phyloP scores from a whole-genome alignment of 352 stramenopile genomes.

The Blastocystis sp. region DNA sequence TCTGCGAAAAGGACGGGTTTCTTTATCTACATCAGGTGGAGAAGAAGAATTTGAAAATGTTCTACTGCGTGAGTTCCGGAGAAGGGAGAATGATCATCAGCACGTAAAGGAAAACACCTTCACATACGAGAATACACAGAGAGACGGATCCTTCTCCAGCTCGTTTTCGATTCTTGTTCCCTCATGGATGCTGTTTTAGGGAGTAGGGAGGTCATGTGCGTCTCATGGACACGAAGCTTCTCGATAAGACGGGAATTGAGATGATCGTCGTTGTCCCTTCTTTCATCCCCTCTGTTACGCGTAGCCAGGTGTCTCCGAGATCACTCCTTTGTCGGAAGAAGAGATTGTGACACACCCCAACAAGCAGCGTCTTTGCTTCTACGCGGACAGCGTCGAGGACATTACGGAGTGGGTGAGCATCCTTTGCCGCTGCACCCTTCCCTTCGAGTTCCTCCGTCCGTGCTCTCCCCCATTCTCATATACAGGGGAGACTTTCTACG shows the following conservation, averaged over 20 bases:
- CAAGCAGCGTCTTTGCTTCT: conserved; percentile 18
- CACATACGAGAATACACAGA: conserved; percentile 17
- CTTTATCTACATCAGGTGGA: conserved; percentile 63
- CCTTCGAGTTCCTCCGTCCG: conserved; percentile 24
- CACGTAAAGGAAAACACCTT: conserved; percentile 13
- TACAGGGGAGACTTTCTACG: neutral
- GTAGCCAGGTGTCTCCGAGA: conserved; percentile 33
- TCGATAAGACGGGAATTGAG: conserved; percentile 48
- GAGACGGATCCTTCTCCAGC: neutral
- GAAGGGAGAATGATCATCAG: neutral
- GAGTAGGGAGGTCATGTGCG: conserved; percentile 33
- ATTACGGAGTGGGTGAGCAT: conserved; percentile 31
- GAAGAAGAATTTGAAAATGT: conserved; percentile 56
- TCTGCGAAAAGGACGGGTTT: conserved; percentile 50
- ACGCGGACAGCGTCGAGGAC: conserved; percentile 24
- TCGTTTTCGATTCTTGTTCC: conserved; percentile 8
- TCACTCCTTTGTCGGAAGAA: neutral
- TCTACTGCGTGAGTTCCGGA: conserved; percentile 24
- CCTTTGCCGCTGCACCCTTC: conserved; percentile 47
- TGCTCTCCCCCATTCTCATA: neutral
- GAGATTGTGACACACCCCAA: conserved; percentile 8
- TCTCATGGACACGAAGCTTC: conserved; percentile 10
- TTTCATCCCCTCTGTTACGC: neutral
- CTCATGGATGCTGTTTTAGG: neutral
- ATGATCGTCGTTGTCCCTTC: conserved; percentile 13